Conservation (phyloP, 2,329 filamentous ascomycete species). For the Paracorniculantispora psalliotae region DNA sequence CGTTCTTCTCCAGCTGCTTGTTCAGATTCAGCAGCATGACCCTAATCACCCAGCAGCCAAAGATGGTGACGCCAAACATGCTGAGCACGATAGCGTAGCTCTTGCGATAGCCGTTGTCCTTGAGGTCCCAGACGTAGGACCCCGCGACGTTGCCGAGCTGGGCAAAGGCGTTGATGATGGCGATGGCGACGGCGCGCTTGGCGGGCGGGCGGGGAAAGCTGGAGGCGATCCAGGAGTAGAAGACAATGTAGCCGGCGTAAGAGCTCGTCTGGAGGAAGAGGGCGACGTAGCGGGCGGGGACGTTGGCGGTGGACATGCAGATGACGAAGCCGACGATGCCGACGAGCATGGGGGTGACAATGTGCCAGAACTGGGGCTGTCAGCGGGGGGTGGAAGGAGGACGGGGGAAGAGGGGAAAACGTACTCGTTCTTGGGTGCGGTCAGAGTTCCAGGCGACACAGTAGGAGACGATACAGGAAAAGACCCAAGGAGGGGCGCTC, state of each 20-base stretch:
- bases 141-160: slow-evolving; percentile 57
- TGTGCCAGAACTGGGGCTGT: slow-evolving; percentile 50
- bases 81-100: slow-evolving; percentile 60
- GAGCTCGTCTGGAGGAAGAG: slow-evolving; percentile 55
- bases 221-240: slow-evolving; percentile 54
- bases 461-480: slow-evolving; percentile 53
- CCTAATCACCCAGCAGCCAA: slow-evolving; percentile 46
- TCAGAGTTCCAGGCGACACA: slow-evolving; percentile 53
- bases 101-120: slow-evolving; percentile 56
- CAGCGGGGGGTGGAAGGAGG: not conserved
- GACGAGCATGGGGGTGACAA: slow-evolving; percentile 46
- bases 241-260: slow-evolving; percentile 55
- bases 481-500: slow-evolving; percentile 55
- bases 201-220: slow-evolving; percentile 55
- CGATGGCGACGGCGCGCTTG: slow-evolving; percentile 57
- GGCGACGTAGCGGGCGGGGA: slow-evolving; percentile 54
- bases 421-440: slow-evolving; percentile 46
- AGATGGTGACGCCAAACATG: slow-evolving; percentile 58
- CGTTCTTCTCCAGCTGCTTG: slow-evolving; percentile 40
- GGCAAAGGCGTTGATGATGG: slow-evolving; percentile 54
- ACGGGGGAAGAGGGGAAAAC: slow-evolving; percentile 12
- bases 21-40: slow-evolving; percentile 43
- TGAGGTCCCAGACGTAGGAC: slow-evolving; percentile 58
- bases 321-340: slow-evolving; percentile 56
- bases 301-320: slow-evolving; percentile 52